Evolutionary conservation across 2,329 filamentous ascomycete species (phyloP), one percentile per base, ranked within the genome.

Genomic region (Neofusicoccum parvum): DNA sequence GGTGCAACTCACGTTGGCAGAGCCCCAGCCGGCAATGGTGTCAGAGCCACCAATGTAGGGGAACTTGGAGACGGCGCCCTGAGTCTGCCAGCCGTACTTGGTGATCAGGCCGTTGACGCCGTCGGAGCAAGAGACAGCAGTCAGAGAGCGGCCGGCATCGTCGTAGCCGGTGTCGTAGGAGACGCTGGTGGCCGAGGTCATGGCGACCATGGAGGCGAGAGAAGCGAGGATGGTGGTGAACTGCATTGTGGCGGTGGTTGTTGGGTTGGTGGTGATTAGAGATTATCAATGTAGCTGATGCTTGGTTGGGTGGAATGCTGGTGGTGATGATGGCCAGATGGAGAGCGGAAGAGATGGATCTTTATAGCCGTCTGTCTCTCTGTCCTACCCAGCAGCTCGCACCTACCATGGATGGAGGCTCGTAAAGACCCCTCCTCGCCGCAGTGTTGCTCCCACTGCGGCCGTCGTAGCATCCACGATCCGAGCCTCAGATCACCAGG

Each of bases 161-260:
- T 94, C 91, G 80, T 92, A 95, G 73, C 84, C 87, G 20, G 80
- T 79, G 79, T 94, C 91, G 78, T 89, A 94, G 69, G 88, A 89
- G 72, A 93, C 90, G 37, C 17, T 59, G 43, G 32, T 49, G 62
- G 65, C 65, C 11, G 65, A 67, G 62, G 62, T 53, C 36, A 41
- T 51, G 51, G 58, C 49, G 60, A 63, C 65, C 46, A 67, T 53
- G 43, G 60, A 54, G 62, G 65, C 39, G 7, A 67, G 48, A 45
- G 62, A 41, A 48, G 65, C 53, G 43, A 67, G 36, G 56, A 66
- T 51, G 58, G 56, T 60, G 51, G 64, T 48, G 62, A 67, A 65
- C 60, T 65, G 50, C 65, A 67, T 66, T 66, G 43, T 64, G 65
- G 48, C 6, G 50, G 39, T 59, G n/a, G 36, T 41, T 43, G 46